Evolutionary conservation across 192 early-diverging fungal species (phyloP).

Genomic region (Dimargaris cristalligena): DNA sequence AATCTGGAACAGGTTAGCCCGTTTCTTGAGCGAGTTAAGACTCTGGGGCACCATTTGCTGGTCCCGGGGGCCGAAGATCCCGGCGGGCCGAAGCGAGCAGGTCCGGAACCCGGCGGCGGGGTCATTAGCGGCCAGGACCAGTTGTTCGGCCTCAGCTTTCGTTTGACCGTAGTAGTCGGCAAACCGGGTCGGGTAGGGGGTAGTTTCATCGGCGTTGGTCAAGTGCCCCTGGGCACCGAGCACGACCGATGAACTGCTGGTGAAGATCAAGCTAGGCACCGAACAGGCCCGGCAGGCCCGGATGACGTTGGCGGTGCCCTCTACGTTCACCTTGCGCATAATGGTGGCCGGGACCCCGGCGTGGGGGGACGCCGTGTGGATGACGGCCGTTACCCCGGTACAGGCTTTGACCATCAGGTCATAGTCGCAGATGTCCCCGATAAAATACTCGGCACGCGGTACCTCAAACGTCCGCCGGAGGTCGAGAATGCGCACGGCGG

Average conservation of each 20-base stretch:
- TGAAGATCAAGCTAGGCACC: constrained; percentile 64
- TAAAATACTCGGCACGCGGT: constrained; percentile 21
- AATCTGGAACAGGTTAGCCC: constrained; percentile 55
- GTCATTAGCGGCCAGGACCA: constrained; percentile 61
- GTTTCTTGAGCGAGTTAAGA: constrained; percentile 38
- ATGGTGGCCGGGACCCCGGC: constrained; percentile 48
- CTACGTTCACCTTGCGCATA: constrained; percentile 68
- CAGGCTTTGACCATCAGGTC: constrained; percentile 38
- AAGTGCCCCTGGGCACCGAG: constrained; percentile 52
- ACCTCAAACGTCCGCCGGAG: constrained; percentile 29
- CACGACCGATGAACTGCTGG: constrained; percentile 79
- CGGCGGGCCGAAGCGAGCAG: constrained; percentile 66
- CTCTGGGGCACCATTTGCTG: constrained; percentile 48
- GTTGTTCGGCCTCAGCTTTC: constrained; percentile 58
- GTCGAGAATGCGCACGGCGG: constrained; percentile 68
- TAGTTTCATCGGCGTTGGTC: constrained; percentile 63
- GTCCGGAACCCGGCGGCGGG: constrained; percentile 44
- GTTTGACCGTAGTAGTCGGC: constrained; percentile 91
- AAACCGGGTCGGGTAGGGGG: constrained; percentile 50
- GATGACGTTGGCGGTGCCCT: constrained; percentile 77
- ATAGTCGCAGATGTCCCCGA: constrained; percentile 41
- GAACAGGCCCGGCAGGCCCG: constrained; percentile 42
- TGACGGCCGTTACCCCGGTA: constrained; percentile 45
- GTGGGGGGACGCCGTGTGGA: constrained; percentile 84
- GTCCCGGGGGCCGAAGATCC: constrained; percentile 83